A percentile compares a stretch with the other conserved stretches of the same genome.
phyloP scores from a whole-genome alignment of 108 stramenopile genomes.

The Craspedostauros australis region DNA sequence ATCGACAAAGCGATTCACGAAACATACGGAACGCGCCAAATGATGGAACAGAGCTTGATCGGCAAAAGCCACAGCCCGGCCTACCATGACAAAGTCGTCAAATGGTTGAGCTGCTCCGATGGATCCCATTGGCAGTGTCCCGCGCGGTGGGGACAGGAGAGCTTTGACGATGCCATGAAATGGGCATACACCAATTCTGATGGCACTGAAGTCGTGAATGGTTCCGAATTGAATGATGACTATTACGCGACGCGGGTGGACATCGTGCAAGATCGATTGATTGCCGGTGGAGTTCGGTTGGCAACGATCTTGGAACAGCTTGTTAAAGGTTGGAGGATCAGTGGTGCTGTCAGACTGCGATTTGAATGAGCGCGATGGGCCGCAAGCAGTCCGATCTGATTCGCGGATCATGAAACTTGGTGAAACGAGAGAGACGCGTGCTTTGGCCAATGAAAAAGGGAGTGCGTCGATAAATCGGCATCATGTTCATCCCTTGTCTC shows the following conservation, averaged over 20 bases:
- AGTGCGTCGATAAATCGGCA: too few relatives aligned
- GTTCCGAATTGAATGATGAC: conserved; percentile 24
- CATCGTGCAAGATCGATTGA: conserved; percentile 29
- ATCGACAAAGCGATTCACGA: conserved; percentile 32
- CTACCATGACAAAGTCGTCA: too few relatives aligned
- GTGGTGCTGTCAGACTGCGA: too few relatives aligned
- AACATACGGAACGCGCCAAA: conserved; percentile 20
- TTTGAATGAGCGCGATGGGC: too few relatives aligned
- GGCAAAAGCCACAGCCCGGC: neutral
- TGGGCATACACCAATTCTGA: conserved; percentile 40
- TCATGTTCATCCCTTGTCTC: too few relatives aligned
- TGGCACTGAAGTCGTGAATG: conserved; percentile 22
- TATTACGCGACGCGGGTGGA: conserved; percentile 39
- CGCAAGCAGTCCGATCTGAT: too few relatives aligned
- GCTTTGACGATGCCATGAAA: conserved; percentile 27
- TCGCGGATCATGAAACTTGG: too few relatives aligned
- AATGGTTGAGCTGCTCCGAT: conserved; percentile 18
- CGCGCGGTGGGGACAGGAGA: conserved; percentile 42
- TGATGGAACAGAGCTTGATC: conserved; percentile 17
- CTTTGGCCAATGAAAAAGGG: too few relatives aligned
- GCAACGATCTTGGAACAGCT: conserved; percentile 35
- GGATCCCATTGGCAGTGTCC: conserved; percentile 6
- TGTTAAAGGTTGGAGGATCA: too few relatives aligned
- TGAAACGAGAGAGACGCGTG: too few relatives aligned
- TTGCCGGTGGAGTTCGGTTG: conserved; percentile 39